Conservation (phyloP, 2,329 filamentous ascomycete genomes). For the Aspergillus intermedius region DNA sequence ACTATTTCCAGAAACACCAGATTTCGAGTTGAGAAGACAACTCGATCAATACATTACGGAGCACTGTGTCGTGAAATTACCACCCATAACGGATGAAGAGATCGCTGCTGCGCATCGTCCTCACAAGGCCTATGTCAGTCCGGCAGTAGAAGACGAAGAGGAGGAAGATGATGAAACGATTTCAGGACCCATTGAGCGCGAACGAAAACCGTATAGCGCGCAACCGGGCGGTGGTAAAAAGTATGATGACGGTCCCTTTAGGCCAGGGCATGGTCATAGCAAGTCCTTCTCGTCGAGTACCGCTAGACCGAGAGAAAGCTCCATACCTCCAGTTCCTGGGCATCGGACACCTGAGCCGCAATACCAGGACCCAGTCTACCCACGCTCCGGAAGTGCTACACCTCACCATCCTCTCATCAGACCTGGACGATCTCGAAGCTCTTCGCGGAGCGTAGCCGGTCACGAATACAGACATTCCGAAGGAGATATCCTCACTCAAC, state of each 20-base stretch:
- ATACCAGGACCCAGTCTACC: constrained; percentile 18
- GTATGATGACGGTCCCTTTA: constrained; percentile 37
- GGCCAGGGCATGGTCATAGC: constrained; percentile 13
- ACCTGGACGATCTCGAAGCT: constrained; percentile 23
- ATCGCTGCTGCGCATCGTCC: constrained; percentile 21
- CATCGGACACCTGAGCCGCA: constrained; percentile 53
- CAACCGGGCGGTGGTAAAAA: constrained; percentile 55
- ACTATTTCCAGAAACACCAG: constrained; percentile 58
- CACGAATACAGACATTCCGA: constrained; percentile 32
- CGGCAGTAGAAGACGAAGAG: constrained; percentile 22
- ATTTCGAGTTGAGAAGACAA: constrained; percentile 53
- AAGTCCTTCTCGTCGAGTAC: constrained; percentile 24
- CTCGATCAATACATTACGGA: constrained; percentile 55
- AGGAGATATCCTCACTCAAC: constrained; percentile 23
- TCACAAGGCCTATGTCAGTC: constrained; percentile 16
- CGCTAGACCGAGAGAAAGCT: constrained; percentile 49
- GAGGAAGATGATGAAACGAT: constrained; percentile 35
- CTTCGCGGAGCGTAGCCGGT: constrained; percentile 21
- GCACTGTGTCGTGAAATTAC: constrained; percentile 44
- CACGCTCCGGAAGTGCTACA: constrained; percentile 14
- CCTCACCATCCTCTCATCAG: constrained; percentile 9
- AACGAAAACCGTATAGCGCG: constrained; percentile 58
- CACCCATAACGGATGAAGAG: constrained; percentile 32
- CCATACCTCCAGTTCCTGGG: constrained; percentile 53
- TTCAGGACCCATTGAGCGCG: constrained; percentile 54